These are phyloP conservation scores for Cordyceps tenuipes DNA, from an alignment of 2,329 filamentous ascomycete genomes.

Conservation along the genomic window DNA sequence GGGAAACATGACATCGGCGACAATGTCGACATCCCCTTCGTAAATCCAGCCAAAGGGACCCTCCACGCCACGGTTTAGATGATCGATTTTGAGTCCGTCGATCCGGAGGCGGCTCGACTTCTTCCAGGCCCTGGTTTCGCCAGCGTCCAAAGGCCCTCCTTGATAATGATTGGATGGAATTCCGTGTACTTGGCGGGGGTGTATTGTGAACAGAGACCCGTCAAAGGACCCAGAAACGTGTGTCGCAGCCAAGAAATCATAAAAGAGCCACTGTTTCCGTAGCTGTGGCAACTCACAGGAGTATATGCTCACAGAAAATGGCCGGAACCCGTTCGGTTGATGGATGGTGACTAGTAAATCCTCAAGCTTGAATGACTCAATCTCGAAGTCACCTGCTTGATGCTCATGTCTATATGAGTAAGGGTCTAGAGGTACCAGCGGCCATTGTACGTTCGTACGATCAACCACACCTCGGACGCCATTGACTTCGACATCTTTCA, in stretches of 20 bases:
- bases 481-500: slow-evolving; percentile 89
- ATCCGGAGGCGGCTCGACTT: slow-evolving; percentile 90
- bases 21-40: slow-evolving; percentile 92
- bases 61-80: slow-evolving; percentile 85
- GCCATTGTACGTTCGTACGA: slow-evolving; percentile 71
- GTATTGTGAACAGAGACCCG: slow-evolving; percentile 92
- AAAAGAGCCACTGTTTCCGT: slow-evolving; percentile 94
- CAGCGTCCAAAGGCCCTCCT: slow-evolving; percentile 46
- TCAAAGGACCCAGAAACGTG: slow-evolving; percentile 96
- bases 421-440: slow-evolving; percentile 60
- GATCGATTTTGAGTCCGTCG: slow-evolving; percentile 89
- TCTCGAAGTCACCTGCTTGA: slow-evolving; percentile 87
- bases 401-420: slow-evolving; percentile 83
- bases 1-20: slow-evolving; percentile 92
- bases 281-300: slow-evolving; percentile 89
- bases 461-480: slow-evolving; percentile 90
- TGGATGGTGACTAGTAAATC: slow-evolving; percentile 87
- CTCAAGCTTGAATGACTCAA: slow-evolving; percentile 93
- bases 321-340: slow-evolving; percentile 84
- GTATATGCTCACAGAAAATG: slow-evolving; percentile 91
- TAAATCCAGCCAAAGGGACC: slow-evolving; percentile 98
- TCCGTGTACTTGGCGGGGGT: slow-evolving; percentile 83
- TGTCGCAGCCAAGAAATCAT: slow-evolving; percentile 91
- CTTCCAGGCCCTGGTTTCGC: slow-evolving; percentile 73
- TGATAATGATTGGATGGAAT: slow-evolving; percentile 55